These are phyloP conservation scores for Quercus lobata DNA, from an alignment of 331 rosid genomes.

Conservation along the genomic window DNA sequence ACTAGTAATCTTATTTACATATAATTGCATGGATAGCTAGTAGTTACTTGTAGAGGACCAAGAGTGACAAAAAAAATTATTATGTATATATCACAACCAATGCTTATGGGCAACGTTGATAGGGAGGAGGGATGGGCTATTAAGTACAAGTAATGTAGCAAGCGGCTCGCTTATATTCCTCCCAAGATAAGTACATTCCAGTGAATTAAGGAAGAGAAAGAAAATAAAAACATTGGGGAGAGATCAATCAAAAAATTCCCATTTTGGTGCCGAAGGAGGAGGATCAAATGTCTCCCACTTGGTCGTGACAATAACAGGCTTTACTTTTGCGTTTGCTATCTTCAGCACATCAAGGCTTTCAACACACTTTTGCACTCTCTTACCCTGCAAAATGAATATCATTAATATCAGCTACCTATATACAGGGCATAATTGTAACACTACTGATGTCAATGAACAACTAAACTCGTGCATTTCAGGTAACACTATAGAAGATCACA, in stretches of 20 bases:
- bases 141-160: conserved; percentile 4
- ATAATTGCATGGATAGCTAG: too few species aligned
- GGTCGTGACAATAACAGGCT: conserved; percentile 59
- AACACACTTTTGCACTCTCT: conserved; percentile 80
- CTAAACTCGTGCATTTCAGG: too few species aligned
- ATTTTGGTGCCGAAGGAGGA: conserved; percentile 36
- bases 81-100: neutral
- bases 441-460: too few species aligned
- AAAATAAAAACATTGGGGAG: neutral
- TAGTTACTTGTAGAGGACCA: too few species aligned
- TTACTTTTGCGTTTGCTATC: conserved; percentile 55
- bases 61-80: neutral
- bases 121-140: neutral
- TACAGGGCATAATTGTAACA: too few species aligned
- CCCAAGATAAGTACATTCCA: conserved; percentile 12
- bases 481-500: too few species aligned
- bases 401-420: too few species aligned
- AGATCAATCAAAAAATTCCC: conserved; percentile 64
- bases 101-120: conserved; percentile 7
- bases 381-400: conserved; percentile 37
- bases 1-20: too few species aligned
- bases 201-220: conserved; percentile 6
- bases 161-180: conserved; percentile 6
- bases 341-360: conserved; percentile 60
- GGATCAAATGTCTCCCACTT: conserved; percentile 81